Conservation (phyloP, 805 yeast species). For the Saccharomycopsis synnaedendra region DNA sequence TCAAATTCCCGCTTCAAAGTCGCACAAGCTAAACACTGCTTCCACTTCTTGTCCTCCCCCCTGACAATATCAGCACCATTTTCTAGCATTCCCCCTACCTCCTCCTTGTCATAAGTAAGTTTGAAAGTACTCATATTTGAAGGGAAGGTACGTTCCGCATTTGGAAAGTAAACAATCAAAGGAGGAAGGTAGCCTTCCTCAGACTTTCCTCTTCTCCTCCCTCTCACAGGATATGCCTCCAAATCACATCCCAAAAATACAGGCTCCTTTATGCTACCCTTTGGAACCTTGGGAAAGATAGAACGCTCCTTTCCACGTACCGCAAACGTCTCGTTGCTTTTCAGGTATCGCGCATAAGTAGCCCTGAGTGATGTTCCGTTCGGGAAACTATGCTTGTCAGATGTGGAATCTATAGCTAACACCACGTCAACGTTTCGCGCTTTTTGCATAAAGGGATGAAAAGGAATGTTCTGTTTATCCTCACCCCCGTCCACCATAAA, state of each 20-base stretch:
- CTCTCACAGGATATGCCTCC: conserved; percentile 7
- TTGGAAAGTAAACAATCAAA: conserved; percentile 63
- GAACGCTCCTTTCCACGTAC: no score
- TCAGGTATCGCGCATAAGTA: conserved; percentile 24
- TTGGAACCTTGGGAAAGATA: conserved; percentile 57
- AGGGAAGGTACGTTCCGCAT: conserved; percentile 48
- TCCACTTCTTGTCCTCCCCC: conserved; percentile 23
- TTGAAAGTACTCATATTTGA: conserved; percentile 66
- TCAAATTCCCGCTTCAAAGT: conserved; percentile 42
- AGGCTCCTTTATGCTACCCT: conserved; percentile 43
- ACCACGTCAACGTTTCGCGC: conserved; percentile 51
- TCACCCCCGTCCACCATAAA: conserved; percentile 71
- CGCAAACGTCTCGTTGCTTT: neutral
- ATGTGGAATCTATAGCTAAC: conserved; percentile 48
- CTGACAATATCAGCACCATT: conserved; percentile 67
- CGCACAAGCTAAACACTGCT: conserved; percentile 46
- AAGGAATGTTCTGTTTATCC: conserved; percentile 63
- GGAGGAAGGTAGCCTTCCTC: conserved; percentile 49
- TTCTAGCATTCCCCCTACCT: conserved; percentile 44
- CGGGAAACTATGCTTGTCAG: conserved; percentile 44
- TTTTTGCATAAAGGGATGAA: conserved; percentile 51
- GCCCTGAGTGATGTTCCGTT: conserved; percentile 42
- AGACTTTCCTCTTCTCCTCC: neutral
- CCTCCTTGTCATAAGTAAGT: conserved; percentile 46
- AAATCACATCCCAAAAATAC: conserved; percentile 72